These are phyloP conservation scores for Prunella vulgaris DNA, from an alignment of 257 asterid genomes.

Conservation along the genomic window DNA sequence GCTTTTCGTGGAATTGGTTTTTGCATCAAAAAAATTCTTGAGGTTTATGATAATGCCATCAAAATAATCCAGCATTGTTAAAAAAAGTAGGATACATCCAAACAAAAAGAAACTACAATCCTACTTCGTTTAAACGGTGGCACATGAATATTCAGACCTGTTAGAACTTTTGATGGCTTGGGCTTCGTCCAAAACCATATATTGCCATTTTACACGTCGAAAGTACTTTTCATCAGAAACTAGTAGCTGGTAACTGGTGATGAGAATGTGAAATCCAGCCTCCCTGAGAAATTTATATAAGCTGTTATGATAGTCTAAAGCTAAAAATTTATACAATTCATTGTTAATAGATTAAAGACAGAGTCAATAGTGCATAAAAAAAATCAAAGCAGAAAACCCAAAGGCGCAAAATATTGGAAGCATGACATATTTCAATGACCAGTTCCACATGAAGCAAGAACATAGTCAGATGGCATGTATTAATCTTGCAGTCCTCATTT, in stretches of 20 bases:
- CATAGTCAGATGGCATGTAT: conserved; percentile 7
- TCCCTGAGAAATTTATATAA: conserved; percentile 53
- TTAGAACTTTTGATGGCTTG: conserved; percentile 92
- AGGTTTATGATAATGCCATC: background rate
- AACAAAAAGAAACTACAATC: background rate
- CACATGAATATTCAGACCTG: conserved; percentile 50
- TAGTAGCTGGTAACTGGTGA: conserved; percentile 93
- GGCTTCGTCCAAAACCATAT: conserved; percentile 99
- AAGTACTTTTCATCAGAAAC: conserved; percentile 88
- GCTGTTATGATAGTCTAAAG: conserved; percentile 10
- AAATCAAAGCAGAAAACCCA: background rate
- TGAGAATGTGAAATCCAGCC: conserved; percentile 93
- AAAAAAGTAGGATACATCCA: background rate
- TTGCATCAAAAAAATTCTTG: background rate
- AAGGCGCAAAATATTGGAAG: conserved; percentile 8
- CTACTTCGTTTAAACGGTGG: background rate
- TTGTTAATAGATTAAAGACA: background rate
- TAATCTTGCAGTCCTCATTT: background rate
- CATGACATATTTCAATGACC: background rate
- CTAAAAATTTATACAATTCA: background rate
- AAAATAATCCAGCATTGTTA: background rate
- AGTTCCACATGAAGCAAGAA: conserved; percentile 4
- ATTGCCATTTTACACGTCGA: conserved; percentile 97
- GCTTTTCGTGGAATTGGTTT: conserved; percentile 1
- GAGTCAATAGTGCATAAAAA: conserved; percentile 2